phyloP scores from a whole-genome alignment of 2,329 filamentous ascomycete genomes.

The Coniochaeta sp. region DNA sequence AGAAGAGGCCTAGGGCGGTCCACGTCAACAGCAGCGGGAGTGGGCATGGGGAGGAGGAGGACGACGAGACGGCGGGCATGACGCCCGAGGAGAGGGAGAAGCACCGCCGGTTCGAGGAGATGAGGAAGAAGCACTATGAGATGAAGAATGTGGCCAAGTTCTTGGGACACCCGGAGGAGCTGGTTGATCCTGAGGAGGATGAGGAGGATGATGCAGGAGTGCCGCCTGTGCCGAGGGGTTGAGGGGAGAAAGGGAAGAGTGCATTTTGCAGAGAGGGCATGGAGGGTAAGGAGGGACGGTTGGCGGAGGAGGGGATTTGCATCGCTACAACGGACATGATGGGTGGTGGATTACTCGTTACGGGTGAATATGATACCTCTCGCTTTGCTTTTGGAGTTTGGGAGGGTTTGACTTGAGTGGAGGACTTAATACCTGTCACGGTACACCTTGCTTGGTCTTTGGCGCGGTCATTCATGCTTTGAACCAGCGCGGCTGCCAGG shows the following conservation, averaged over 20 bases:
- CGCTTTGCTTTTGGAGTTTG: not conserved
- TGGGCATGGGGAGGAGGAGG: slow-evolving; percentile 51
- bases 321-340: not conserved
- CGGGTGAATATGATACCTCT: not conserved
- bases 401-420: too few species aligned
- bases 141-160: slow-evolving; percentile 92
- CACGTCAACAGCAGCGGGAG: slow-evolving; percentile 63
- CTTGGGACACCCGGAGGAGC: slow-evolving; percentile 66
- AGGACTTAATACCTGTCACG: not conserved
- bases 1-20: slow-evolving; percentile 59
- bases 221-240: slow-evolving; percentile 32
- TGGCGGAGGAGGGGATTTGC: not conserved
- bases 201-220: slow-evolving; percentile 22
- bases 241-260: not conserved
- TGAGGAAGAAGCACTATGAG: slow-evolving; percentile 96
- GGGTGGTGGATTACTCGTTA: not conserved
- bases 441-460: not conserved
- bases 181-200: slow-evolving; percentile 52
- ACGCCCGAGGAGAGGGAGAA: slow-evolving; percentile 77
- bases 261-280: too few species aligned
- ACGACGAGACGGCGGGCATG: slow-evolving; percentile 46
- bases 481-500: not conserved
- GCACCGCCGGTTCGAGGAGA: slow-evolving; percentile 83
- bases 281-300: not conserved
- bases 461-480: not conserved